Base-by-base conservation (phyloP, 2,329 filamentous ascomycete genomes). In the Botrytis paeoniae region DNA sequence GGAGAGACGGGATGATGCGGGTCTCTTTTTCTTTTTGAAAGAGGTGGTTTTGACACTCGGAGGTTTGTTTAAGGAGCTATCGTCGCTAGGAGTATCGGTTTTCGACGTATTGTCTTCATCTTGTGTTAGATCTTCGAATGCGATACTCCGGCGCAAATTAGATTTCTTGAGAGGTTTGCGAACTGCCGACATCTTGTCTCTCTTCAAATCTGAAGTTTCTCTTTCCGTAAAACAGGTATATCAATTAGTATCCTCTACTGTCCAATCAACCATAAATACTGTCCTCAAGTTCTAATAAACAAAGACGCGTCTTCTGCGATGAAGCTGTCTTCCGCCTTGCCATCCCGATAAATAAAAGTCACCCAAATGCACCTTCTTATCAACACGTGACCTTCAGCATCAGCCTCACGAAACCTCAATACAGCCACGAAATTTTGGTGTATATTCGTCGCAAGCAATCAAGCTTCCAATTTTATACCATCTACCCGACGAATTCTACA, bases 21-120 rank as follows among this genome's bases (percentile, higher is more conserved):
- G 78, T 2, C 85, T 89, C 6, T 92, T 91, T 79, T 93, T 93
- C 81, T 94, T 95, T 73, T 94, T 95, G 39, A 76, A 77, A 1
- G 87, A 88, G 20, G 83, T 83, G 0, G 85, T 83, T 18, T 86
- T 85, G 51, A 83, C 83, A 2, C 86, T 74, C 0, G 81, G 80
- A 1, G 88, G 87, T 73, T 83, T 84, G 18, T 80, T 79, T 25
- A 18, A 37, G 7, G 78, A 48, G 35, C 20, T 62, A 8, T 74
- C 68, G 14, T 68, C 41, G 25, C 63, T 73, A 61, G 62, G 61
- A 18, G 66, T 72, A 41, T 69, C 60, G 39, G 41, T 63, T 6
- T 65, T 65, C 18, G 73, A 71, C n/a, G 73, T 57, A 54, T 77
- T 74, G 37, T 77, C 75, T 37, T 81, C 81, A 61, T 79, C 79